Evolutionary conservation across 345 rosid genomes (phyloP).

Genomic region (Citrus glauca): DNA sequence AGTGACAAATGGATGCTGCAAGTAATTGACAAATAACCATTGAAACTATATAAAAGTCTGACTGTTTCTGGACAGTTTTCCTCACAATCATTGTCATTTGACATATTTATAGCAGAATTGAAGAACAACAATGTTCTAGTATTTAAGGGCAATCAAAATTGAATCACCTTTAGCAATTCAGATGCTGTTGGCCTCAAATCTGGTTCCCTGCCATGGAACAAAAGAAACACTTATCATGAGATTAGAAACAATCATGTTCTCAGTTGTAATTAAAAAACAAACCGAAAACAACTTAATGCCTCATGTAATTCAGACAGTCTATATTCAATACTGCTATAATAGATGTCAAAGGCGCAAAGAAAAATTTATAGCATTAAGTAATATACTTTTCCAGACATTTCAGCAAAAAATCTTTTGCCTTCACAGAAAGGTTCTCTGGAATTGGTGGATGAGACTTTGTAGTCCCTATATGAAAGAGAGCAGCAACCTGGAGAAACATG

Average conservation of each 20-base stretch:
- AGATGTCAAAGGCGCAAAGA: neutral
- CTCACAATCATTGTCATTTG: neutral
- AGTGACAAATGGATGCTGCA: conserved; percentile 84
- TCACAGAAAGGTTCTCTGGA: conserved; percentile 73
- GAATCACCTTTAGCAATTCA: conserved; percentile 71
- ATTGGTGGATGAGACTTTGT: conserved; percentile 93
- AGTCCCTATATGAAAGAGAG: conserved; percentile 81
- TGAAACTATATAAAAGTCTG: neutral
- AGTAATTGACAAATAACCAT: conserved; percentile 5
- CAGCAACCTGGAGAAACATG: conserved; percentile 72
- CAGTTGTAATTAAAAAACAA: neutral
- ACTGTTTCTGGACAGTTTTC: neutral
- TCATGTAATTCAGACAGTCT: neutral
- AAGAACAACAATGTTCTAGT: neutral
- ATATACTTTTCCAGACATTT: conserved; percentile 76
- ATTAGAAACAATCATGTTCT: neutral
- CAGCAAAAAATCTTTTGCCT: conserved; percentile 78
- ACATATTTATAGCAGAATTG: neutral
- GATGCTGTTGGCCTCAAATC: conserved; percentile 74
- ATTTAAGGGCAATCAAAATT: conserved; percentile 1
- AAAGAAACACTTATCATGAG: conserved; percentile 13
- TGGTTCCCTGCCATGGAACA: conserved; percentile 68
- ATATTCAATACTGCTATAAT: neutral
- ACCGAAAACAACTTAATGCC: neutral
- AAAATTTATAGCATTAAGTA: conserved; percentile 1